Conservation (phyloP, 257 asterid genomes). For the Lithospermum erythrorhizon region DNA sequence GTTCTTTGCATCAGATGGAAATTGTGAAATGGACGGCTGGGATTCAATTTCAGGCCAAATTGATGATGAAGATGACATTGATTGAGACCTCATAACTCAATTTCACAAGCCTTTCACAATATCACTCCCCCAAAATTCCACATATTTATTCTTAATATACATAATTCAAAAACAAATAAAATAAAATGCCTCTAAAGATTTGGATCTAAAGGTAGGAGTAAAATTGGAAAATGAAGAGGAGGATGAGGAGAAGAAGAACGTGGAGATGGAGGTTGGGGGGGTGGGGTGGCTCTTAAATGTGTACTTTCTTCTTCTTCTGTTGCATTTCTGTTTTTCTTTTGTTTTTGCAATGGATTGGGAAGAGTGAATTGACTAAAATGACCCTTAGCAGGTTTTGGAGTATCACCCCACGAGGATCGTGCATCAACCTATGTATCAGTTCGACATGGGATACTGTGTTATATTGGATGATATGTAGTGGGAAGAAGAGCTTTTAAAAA, state of each 20-base stretch:
- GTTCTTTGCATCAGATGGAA: neutral
- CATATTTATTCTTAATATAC: neutral
- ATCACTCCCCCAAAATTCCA: neutral
- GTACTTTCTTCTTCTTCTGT: neutral
- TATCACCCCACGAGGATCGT: too few relatives aligned
- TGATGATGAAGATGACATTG: neutral
- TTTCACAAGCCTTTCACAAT: neutral
- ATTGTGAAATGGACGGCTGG: neutral
- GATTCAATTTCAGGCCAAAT: neutral
- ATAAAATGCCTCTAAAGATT: too few relatives aligned
- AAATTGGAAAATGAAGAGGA: neutral
- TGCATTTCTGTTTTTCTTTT: too few relatives aligned
- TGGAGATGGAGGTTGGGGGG: neutral
- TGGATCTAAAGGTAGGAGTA: neutral
- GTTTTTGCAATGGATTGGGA: too few relatives aligned
- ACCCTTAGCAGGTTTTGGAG: too few relatives aligned
- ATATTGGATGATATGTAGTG: too few relatives aligned
- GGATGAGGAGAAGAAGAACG: too few relatives aligned
- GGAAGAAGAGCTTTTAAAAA: too few relatives aligned
- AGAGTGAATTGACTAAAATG: too few relatives aligned
- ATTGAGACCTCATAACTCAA: neutral
- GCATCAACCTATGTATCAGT: too few relatives aligned
- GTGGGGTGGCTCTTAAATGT: neutral
- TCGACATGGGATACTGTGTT: too few relatives aligned
- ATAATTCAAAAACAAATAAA: too few relatives aligned